Percentiles rank a stretch among this genome's conserved stretches.
phyloP scores from a whole-genome alignment of 2,329 filamentous ascomycete species.

The Aureobasidium vineae region DNA sequence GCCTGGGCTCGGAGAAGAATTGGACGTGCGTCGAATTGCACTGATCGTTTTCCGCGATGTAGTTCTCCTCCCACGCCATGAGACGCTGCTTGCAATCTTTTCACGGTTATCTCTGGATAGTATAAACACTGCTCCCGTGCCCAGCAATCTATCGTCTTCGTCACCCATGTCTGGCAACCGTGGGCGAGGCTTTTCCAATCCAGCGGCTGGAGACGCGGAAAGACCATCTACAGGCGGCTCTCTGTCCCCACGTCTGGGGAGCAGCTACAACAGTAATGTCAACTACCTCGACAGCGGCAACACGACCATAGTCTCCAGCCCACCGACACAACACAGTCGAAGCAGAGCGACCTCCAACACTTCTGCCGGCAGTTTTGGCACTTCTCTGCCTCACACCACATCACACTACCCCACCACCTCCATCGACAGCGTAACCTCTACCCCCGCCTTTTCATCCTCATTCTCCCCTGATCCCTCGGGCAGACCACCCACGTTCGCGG shows the following conservation, averaged over 20 bases:
- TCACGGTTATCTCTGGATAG: slow-evolving; percentile 85
- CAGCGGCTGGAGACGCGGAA: slow-evolving; percentile 37
- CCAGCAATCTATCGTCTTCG: slow-evolving; percentile 29
- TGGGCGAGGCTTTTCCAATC: slow-evolving; percentile 34
- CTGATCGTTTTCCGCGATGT: slow-evolving; percentile 84
- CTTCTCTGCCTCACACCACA: slow-evolving; percentile 40
- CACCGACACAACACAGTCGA: slow-evolving; percentile 48
- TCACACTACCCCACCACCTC: slow-evolving; percentile 30
- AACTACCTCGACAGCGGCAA: slow-evolving; percentile 69
- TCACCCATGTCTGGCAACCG: slow-evolving; percentile 33
- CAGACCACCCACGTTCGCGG: slow-evolving; percentile 30
- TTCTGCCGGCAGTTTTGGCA: slow-evolving; percentile 50
- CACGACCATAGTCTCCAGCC: slow-evolving; percentile 46
- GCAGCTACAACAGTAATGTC: slow-evolving; percentile 74
- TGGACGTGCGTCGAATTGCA: slow-evolving; percentile 87
- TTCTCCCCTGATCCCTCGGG: slow-evolving; percentile 5
- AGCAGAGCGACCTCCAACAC: slow-evolving; percentile 87
- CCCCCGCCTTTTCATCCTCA: slow-evolving; percentile 27
- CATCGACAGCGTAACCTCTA: slow-evolving; percentile 27
- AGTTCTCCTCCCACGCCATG: slow-evolving; percentile 84
- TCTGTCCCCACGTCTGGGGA: slow-evolving; percentile 65
- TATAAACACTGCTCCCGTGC: slow-evolving; percentile 47
- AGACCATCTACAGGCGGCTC: slow-evolving; percentile 65
- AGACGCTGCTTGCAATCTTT: slow-evolving; percentile 84
- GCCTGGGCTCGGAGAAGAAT: slow-evolving; percentile 54